A percentile compares a stretch with the other conserved stretches of the same genome.
Conservation (phyloP, 371 early-diverging fungal species). For the Mucor sp. region DNA sequence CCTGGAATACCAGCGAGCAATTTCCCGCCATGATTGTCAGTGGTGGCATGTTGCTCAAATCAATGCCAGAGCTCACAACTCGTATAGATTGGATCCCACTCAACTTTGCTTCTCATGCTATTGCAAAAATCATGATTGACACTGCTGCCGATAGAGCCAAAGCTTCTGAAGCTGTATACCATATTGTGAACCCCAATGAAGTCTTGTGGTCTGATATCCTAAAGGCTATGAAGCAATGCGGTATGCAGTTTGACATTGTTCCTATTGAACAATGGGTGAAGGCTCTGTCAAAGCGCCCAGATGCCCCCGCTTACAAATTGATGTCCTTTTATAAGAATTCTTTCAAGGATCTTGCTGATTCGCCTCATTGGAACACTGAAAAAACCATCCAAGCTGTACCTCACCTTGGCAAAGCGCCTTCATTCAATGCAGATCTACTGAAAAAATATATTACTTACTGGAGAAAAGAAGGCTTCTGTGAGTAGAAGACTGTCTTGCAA, state of each 20-base stretch:
- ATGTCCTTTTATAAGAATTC: conserved; percentile 26
- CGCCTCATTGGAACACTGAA: conserved; percentile 34
- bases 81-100: conserved; percentile 45
- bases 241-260: conserved; percentile 35
- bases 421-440: too few species aligned
- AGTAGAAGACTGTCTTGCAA: too few species aligned
- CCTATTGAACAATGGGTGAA: conserved; percentile 28
- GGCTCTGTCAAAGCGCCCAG: conserved; percentile 19
- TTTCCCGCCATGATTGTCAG: conserved; percentile 41
- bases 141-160: conserved; percentile 9
- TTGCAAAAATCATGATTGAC: conserved; percentile 35
- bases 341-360: conserved; percentile 12
- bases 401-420: too few species aligned
- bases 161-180: conserved; percentile 16
- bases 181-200: conserved; percentile 36
- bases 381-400: too few species aligned
- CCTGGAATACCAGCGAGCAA: conserved; percentile 47
- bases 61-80: conserved; percentile 32
- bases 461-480: too few species aligned
- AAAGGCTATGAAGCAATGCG: conserved; percentile 22
- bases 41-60: conserved; percentile 27
- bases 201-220: conserved; percentile 30
- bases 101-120: conserved; percentile 31
- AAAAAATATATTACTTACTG: conserved; percentile 1
- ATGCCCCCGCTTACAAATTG: conserved; percentile 34